A percentile compares a stretch with the other conserved stretches of the same genome.
Conservation (phyloP, 2,329 filamentous ascomycete species). For the Calcarisporium arbuscula region DNA sequence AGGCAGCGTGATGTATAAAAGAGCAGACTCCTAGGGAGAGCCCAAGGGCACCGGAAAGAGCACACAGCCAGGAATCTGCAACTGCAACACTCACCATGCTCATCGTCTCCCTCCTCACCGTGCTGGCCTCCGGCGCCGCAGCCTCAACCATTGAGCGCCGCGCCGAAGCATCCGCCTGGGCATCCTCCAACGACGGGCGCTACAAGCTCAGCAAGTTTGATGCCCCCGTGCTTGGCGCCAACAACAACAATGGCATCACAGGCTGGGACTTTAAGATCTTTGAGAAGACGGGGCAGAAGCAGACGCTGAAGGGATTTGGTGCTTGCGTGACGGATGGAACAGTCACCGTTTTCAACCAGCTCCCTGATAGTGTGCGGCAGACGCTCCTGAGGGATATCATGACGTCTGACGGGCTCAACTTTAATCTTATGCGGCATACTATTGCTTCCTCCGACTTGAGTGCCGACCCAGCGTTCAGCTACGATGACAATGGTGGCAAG, state of each 20-base stretch:
- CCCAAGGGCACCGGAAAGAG: no score
- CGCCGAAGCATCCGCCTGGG: conserved; percentile 11
- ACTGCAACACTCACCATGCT: no score
- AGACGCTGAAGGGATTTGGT: conserved; percentile 35
- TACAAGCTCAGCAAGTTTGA: conserved; percentile 27
- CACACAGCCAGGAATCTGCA: no score
- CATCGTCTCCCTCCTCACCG: conserved; percentile 3
- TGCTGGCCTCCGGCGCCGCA: conserved; percentile 7
- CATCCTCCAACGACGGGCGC: conserved; percentile 29
- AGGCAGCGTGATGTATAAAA: no score
- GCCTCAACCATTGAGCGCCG: conserved; percentile 3
- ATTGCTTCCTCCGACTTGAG: conserved; percentile 34
- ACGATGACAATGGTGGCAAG: conserved; percentile 22
- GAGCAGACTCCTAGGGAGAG: no score
- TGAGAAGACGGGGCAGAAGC: conserved; percentile 28
- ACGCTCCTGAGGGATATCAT: conserved; percentile 29
- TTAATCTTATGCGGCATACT: conserved; percentile 33
- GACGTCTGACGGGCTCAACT: conserved; percentile 29
- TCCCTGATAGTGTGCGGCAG: conserved; percentile 21
- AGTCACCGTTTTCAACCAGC: conserved; percentile 28
- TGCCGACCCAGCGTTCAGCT: conserved; percentile 30
- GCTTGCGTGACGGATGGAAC: conserved; percentile 35
- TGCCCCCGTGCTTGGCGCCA: conserved; percentile 26
- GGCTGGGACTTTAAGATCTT: conserved; percentile 31
- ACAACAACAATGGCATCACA: conserved; percentile 26